Evolutionary conservation across 805 yeast species (phyloP).

Genomic region (Danielia oregonensis): DNA sequence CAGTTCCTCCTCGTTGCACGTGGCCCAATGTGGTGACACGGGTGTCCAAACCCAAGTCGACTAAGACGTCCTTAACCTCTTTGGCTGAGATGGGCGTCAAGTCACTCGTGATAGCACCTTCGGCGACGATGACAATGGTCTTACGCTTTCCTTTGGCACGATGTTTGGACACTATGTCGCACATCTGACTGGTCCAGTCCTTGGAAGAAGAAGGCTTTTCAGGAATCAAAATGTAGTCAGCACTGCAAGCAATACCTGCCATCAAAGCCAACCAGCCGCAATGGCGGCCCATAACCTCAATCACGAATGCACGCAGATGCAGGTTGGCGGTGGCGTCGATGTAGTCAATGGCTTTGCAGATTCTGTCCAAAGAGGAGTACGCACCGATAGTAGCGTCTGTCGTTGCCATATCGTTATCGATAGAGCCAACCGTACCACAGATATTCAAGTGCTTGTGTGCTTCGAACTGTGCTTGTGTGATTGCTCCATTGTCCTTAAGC

Average conservation of each 20-base stretch:
- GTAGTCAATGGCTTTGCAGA: constrained; percentile 71
- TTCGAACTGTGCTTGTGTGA: constrained; percentile 44
- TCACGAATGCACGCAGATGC: constrained; percentile 78
- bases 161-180: constrained; percentile 59
- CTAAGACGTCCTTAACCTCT: constrained; percentile 63
- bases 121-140: constrained; percentile 78
- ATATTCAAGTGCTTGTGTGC: constrained; percentile 58
- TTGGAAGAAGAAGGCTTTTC: constrained; percentile 66
- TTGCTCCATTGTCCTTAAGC: constrained; percentile 41
- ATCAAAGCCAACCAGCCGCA: constrained; percentile 85
- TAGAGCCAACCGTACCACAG: constrained; percentile 78
- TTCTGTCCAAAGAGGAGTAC: constrained; percentile 71
- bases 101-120: constrained; percentile 74
- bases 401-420: constrained; percentile 81
- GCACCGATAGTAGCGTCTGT: constrained; percentile 84
- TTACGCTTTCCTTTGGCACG: constrained; percentile 71
- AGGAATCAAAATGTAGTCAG: constrained; percentile 78
- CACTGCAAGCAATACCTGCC: constrained; percentile 79
- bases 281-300: constrained; percentile 87
- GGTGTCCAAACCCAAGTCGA: constrained; percentile 68
- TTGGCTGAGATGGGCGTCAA: constrained; percentile 63
- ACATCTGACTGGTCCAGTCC: constrained; percentile 67
- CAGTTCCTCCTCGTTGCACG: constrained; percentile 81
- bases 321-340: constrained; percentile 83
- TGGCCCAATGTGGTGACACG: constrained; percentile 77